Evolutionary conservation across 164 flowering plant species (phyloP), one percentile per base, ranked within the genome.

Genomic region (Kalanchoe fedtschenkoi): DNA sequence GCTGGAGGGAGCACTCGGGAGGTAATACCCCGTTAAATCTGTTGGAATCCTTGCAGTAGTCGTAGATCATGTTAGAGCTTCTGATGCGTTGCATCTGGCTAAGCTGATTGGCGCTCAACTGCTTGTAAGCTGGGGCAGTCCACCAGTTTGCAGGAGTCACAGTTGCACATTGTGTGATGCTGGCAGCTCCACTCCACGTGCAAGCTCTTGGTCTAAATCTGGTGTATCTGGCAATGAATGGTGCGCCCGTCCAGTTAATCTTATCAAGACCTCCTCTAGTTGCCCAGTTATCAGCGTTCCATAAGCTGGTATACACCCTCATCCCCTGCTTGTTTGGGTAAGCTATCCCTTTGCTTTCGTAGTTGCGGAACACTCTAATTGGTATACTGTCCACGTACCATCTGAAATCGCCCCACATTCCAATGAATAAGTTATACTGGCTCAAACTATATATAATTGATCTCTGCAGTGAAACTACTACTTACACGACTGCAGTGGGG

Each of bases 241-340:
- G 96, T 54, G 89, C 71, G 21, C 60, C 44, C 3, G 9, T 72
- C 93, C 95, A 86, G 69, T 86, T 70, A 9, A 71, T 85, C 75
- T 83, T 85, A 0, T 62, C 79, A 2, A 58, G 83, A 34, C 91
- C 96, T n/a, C 95, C 91, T 72, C 78, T 68, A 0, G 95, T 83
- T 47, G 91, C 95, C 89, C 91, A 91, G 74, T 78, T 68, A 67
- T 88, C 89, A 3, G 80, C 93, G 70, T 91, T 82, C 93, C 91
- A 88, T 51, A 91, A 10, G 75, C 86, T 85, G 43, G 87, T 43
- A 66, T 78, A 76, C 30, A 74, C 76, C 53, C 72, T 70, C 97
- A 91, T 86, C 6, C 82, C 88, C 69, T 88, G 86, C 64, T 78
- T 72, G 79, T 74, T 82, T 6, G 95, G 95, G 74, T 54, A 91